phyloP scores from a whole-genome alignment of 2,329 filamentous ascomycete genomes.

The Fusarium haematococcum region DNA sequence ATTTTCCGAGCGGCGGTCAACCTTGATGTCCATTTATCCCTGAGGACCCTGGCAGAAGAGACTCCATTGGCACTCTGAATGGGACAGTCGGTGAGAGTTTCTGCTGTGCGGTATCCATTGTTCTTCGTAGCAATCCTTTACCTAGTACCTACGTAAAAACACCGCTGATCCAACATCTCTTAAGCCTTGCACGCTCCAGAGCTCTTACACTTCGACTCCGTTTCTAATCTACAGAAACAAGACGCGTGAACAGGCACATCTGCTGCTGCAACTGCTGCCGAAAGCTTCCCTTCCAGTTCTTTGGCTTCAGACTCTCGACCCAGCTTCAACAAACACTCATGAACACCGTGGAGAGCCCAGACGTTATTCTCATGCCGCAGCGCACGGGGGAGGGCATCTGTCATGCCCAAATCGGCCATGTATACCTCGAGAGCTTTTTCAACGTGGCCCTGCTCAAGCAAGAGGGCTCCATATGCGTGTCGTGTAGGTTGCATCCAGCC shows the following conservation, averaged over 20 bases:
- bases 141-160: background rate
- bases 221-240: conserved; percentile 23
- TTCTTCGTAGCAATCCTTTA: background rate
- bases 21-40: background rate
- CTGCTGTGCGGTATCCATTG: background rate
- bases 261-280: background rate
- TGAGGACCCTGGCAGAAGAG: background rate
- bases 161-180: background rate
- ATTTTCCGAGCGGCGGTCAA: background rate
- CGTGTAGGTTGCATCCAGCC: conserved; percentile 82
- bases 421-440: conserved; percentile 69
- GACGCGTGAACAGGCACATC: conserved; percentile 20
- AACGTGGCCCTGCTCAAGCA: conserved; percentile 73
- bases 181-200: conserved; percentile 43
- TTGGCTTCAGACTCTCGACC: conserved; percentile 57
- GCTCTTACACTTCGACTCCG: background rate
- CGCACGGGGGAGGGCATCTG: conserved; percentile 70
- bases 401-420: conserved; percentile 70
- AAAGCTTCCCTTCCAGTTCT: background rate
- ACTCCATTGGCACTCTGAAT: background rate
- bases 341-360: conserved; percentile 79
- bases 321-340: conserved; percentile 72
- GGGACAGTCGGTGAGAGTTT: background rate
- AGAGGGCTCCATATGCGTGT: conserved; percentile 76
- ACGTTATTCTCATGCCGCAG: conserved; percentile 78